Evolutionary conservation across 1,139 yeast species (phyloP).

Genomic region (Saccharomyces hybrid): DNA sequence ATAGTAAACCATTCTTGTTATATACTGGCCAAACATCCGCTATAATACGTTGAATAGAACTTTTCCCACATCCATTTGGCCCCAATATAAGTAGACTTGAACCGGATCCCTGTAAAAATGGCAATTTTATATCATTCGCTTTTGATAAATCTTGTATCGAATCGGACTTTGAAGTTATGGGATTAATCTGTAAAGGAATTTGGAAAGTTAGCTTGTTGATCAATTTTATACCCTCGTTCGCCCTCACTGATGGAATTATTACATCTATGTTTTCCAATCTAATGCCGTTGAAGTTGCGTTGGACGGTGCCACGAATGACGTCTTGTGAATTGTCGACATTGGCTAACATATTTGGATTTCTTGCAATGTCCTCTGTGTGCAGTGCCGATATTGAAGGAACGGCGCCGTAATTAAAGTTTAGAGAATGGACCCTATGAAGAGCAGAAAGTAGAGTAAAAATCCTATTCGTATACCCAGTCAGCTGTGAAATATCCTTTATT

Average conservation of each 20-base stretch:
- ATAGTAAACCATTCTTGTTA: conserved; percentile 57
- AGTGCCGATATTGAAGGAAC: background rate
- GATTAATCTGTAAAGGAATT: conserved; percentile 39
- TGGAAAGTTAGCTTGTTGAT: conserved; percentile 57
- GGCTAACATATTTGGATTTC: background rate
- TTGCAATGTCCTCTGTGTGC: conserved; percentile 3
- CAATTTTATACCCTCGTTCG: conserved; percentile 48
- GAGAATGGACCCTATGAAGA: conserved; percentile 76
- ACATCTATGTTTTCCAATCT: conserved; percentile 79
- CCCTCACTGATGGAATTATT: conserved; percentile 62
- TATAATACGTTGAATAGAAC: conserved; percentile 73
- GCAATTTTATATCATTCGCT: conserved; percentile 19
- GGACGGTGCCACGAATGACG: conserved; percentile 70
- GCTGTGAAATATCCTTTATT: conserved; percentile 82
- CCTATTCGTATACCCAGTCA: conserved; percentile 86
- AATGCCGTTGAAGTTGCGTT: conserved; percentile 68
- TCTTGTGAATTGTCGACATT: conserved; percentile 1
- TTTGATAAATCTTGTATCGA: conserved; percentile 21
- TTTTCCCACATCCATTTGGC: conserved; percentile 84
- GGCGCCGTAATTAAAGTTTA: conserved; percentile 55
- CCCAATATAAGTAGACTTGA: conserved; percentile 77
- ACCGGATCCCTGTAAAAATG: conserved; percentile 33
- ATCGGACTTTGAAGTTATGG: conserved; percentile 18
- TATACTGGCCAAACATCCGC: conserved; percentile 93
- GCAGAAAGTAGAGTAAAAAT: conserved; percentile 68